phyloP scores from a whole-genome alignment of 176 grass and related monocot genomes.

The Carex kokanica region DNA sequence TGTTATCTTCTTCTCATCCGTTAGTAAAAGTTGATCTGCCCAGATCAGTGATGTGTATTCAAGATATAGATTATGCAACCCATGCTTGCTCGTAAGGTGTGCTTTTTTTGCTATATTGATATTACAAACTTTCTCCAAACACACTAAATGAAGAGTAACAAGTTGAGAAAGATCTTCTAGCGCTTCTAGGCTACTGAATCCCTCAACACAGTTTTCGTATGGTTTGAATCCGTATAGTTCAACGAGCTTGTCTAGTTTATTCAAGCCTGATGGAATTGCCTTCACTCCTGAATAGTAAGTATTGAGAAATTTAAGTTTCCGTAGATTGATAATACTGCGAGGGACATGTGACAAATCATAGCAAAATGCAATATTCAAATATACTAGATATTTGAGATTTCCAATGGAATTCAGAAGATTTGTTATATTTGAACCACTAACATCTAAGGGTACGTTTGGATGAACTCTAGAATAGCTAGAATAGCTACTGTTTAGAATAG shows the following conservation, averaged over 20 bases:
- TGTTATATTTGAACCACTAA: not conserved
- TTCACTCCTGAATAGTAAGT: not conserved
- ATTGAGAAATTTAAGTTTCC: not conserved
- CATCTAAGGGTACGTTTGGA: too few relatives aligned
- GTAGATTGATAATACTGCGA: not conserved
- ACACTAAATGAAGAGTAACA: too few relatives aligned
- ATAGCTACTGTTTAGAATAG: too few relatives aligned
- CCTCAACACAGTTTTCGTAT: too few relatives aligned
- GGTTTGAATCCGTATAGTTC: too few relatives aligned
- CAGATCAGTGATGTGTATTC: not conserved
- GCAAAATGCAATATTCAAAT: not conserved
- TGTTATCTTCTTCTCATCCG: not conserved
- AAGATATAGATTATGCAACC: too few relatives aligned
- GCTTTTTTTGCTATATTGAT: too few relatives aligned
- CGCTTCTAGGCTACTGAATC: too few relatives aligned
- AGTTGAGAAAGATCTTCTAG: too few relatives aligned
- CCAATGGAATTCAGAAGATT: not conserved
- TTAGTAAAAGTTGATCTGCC: not conserved
- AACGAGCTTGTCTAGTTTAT: not conserved
- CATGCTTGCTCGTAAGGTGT: too few relatives aligned
- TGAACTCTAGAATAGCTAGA: too few relatives aligned
- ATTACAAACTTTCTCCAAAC: too few relatives aligned
- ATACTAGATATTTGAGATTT: not conserved
- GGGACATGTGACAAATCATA: not conserved
- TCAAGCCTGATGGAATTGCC: not conserved